Base-by-base conservation (phyloP, 768 basidiomycete genomes). In the Termitomyces titanicus region DNA sequence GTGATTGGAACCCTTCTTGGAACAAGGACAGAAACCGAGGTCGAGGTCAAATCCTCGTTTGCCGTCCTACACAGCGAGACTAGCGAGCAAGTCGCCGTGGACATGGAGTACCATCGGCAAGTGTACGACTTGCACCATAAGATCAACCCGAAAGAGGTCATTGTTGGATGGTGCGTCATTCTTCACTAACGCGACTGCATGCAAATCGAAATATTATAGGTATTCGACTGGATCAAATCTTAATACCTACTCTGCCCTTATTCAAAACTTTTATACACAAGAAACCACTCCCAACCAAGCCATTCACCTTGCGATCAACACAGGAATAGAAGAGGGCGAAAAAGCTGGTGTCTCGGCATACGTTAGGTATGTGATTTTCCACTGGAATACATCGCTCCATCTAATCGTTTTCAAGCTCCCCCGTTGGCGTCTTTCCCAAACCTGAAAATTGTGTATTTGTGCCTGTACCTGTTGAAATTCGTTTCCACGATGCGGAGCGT, bases 1-100 rank as follows among this genome's bases (percentile, higher is more conserved):
- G 96, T 98, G 17, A 96, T 98, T 68, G 96, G 96, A 20, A 97
- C 96, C 0, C 84, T 98, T 27, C 86, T 98, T 22, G 96, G 96
- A 17, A 82, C 81, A 50, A 84, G 96, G 59, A 83, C 79, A 27
- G 80, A 79, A 45, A 76, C 78, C 48, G 78, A 83, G 54, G 74
- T 98, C 58, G 88, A 92, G 62, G 85, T 97, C 59, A 81, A 85
- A 53, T 88, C 85, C 47, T 83, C 91, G 13, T 98, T 97, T 67
- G 94, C 93, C 18, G 93, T 98, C 29, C 80, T 95, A 42, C 94
- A 98, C 70, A 89, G 85, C 66, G 92, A 96, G 74, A 92, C 89
- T 27, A 85, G 84, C 66, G 92, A 96, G 66, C 92, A 94, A 72
- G 92, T 96, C 40, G 93, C 92, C 4, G 90, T 98, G 57, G 95